Base-by-base conservation (phyloP, 140 eudicot species). In the Stevia rebaudiana region DNA sequence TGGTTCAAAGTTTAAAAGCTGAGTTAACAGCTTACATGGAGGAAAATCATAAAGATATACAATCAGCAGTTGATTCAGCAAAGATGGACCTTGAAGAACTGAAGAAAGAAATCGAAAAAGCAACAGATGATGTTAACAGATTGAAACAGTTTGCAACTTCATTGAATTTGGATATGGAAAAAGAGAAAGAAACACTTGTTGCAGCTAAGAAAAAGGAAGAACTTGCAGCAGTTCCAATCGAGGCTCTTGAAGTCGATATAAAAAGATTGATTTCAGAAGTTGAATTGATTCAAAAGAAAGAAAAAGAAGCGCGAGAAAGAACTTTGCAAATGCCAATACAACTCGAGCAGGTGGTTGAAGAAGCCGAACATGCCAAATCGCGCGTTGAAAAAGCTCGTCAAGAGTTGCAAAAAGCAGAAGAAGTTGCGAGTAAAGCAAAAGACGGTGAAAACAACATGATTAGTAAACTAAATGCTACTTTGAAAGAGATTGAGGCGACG, bases 21-120 rank as follows among this genome's bases (percentile, higher is more conserved):
- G 95, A 89, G 58, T 66, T 89, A 50, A 89, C 79, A 15, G 79
- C 80, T 57, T 89, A 89, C 65, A 83, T 83, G 95, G 97, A 78
- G 43, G 63, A 84, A 57, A 75, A 89, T 19, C 40, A 73, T 39
- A 61, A 50, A 8, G 80, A 76, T 8, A 80, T 86, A 46, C 79
- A 81, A 75, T 81, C 77, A 30, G 77, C 84, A 6, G 58, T 83
- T 10, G 76, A 69, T 43, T 51, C 11, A 12, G 86, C 92, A 7
- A 79, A 71, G 64, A 79, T 37, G 67, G 79, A 86, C 63, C 94
- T 83, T 3, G 76, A 86, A 71, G 82, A 83, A 73, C 82, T 82
- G 67, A 83, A 79, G 74, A 69, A 56, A 50, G 74, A 78, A 23
- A 75, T 84, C 1, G 83, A 81, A 61, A 75, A 74, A 73, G 79